Base-by-base conservation (phyloP, 1,284 basidiomycete genomes). In the Tilletia setariae region DNA sequence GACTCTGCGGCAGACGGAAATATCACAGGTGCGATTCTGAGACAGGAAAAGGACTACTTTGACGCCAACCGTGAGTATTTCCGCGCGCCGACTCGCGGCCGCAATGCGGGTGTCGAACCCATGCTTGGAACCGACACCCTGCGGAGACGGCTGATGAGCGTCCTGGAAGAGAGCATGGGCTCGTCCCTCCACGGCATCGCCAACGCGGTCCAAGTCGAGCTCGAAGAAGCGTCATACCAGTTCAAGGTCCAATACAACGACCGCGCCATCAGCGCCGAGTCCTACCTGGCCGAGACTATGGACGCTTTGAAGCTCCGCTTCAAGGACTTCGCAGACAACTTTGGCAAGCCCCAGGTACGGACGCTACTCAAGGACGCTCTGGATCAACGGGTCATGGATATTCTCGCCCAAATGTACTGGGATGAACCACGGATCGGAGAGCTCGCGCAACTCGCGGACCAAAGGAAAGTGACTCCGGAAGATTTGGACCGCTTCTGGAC, bases 211-310 rank as follows among this genome's bases (percentile, higher is more conserved):
- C 94, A 96, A 79, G 88, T 96, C 43, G 96, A 98, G 83, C 87
- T 98, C 15, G 95, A 98, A 83, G 95, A 98, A 79, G 90, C 95
- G 1, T 90, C 89, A 32, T 99, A 99, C 83, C 94, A 98, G 83
- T 98, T 98, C 88, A 99, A 99, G 84, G 94, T 98, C 0, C 93
- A 98, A 83, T 99, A 98, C 86, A 98, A 99, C 82, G 96, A 99
- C 84, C 89, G 93, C 23, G 88, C 91, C 30, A 92, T 98, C 75
- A 91, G 92, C 0, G 90, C 96, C 13, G 96, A 99, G 83, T 94
- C 92, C 2, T 99, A 99, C 81, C 93, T 98, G 64, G 94, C 95
- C 19, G 96, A 98, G 84, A 94, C 93, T 1, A 90, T 98, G 84
- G 95, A 98, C 79, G 86, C 88, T 8, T 88, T 98, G 75, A 98